Evolutionary conservation across 2,329 filamentous ascomycete species (phyloP).

Genomic region (Cladobotryum mycophilum): DNA sequence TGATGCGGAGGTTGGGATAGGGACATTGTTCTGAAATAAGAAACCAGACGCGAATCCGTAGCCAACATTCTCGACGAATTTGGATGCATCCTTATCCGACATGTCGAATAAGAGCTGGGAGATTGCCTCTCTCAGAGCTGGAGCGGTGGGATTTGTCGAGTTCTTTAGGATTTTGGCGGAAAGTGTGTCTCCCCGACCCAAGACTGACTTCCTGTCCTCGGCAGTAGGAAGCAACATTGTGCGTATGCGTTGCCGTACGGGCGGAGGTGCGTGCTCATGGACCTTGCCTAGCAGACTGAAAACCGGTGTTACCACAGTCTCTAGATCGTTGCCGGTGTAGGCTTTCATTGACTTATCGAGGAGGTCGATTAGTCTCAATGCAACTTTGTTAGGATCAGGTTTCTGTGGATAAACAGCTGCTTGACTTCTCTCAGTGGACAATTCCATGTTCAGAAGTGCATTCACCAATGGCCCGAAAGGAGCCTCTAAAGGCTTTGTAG

Average conservation of each 20-base stretch:
- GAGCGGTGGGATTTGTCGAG: conserved; percentile 65
- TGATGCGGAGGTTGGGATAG: conserved; percentile 61
- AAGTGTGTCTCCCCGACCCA: conserved; percentile 69
- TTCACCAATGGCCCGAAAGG: conserved; percentile 71
- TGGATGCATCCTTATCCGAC: conserved; percentile 70
- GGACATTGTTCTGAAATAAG: conserved; percentile 75
- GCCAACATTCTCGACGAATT: conserved; percentile 84
- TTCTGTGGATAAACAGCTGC: conserved; percentile 60
- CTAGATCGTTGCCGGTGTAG: conserved; percentile 65
- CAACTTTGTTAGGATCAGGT: conserved; percentile 49
- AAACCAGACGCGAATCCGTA: conserved; percentile 93
- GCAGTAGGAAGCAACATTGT: conserved; percentile 66
- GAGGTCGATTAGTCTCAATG: conserved; percentile 61
- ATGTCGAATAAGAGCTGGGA: conserved; percentile 80
- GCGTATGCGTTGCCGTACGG: conserved; percentile 56
- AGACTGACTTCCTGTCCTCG: conserved; percentile 66
- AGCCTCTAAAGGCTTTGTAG: conserved; percentile 62
- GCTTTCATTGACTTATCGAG: conserved; percentile 58
- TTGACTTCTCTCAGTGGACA: conserved; percentile 48
- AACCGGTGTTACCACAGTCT: conserved; percentile 63
- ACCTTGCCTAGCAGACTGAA: conserved; percentile 67
- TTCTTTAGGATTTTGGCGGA: conserved; percentile 71
- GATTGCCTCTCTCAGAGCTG: conserved; percentile 67
- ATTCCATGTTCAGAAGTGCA: conserved; percentile 70
- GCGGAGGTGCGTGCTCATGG: conserved; percentile 60